Base-by-base conservation (phyloP, 2,329 filamentous ascomycete species). In the Exophiala phaeomuriformis region DNA sequence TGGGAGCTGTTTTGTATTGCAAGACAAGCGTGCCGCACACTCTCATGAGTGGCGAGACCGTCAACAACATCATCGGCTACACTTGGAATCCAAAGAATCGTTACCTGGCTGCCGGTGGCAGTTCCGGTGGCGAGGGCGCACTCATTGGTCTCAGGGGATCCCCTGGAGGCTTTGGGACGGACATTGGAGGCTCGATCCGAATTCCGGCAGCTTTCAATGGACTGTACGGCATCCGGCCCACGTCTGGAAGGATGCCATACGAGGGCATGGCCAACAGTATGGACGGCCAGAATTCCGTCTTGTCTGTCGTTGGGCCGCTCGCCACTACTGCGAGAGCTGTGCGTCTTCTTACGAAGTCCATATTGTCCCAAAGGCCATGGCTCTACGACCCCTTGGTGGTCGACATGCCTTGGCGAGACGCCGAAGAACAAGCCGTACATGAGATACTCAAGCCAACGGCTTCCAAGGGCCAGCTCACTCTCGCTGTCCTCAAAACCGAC, bases 301-400 rank as follows among this genome's bases (percentile, higher is more conserved):
- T 80, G 1, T 84, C 79, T 0, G 80, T 84, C 1, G 75, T 84
- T 8, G 85, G 84, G 0, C 82, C 83, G 0, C 65, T 89, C 9
- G 78, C 78, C 0, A 78, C 77, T 0, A 81, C 77, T 1, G 68
- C 77, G 1, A 71, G 73, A 1, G 77, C 76, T 0, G 62, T 86
- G 8, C 75, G 75, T 37, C 67, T 87, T 2, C 63, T 82, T 1
- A 73, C 81, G 1, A 76, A 80, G 61, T 69, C 77, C 0, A 64
- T 87, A 1, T 68, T 89, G 1, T 71, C 70, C 8, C 75, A 75
- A 32, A 62, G 80, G 49, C 85, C 85, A 0, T 88, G 85, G 85
- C 67, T 81, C 1, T 69, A 79, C 58, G 85, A 88, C 64, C 84
- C 85, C 0, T 69, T 82, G 0, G 81, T 84, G 0, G 68, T 81